phyloP scores from a whole-genome alignment of 345 rosid species.

The Pugionium cornutum region DNA sequence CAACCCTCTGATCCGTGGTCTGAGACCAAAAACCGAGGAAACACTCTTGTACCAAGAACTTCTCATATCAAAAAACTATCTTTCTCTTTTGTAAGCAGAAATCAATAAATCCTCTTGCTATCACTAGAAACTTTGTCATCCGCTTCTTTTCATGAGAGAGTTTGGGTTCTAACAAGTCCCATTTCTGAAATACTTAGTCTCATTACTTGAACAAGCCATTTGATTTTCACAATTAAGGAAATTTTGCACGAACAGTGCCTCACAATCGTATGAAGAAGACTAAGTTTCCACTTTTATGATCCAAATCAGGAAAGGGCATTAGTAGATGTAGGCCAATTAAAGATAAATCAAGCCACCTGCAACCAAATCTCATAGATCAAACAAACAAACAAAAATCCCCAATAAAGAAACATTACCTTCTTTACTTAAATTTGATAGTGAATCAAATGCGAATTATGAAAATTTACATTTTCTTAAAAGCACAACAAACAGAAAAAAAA shows the following conservation, averaged over 20 bases:
- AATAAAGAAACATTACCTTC: constrained; percentile 23
- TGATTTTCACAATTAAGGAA: constrained; percentile 7
- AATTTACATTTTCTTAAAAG: constrained; percentile 17
- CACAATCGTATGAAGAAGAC: constrained; percentile 9
- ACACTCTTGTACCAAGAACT: constrained; percentile 68
- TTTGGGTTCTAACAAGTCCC: constrained; percentile 39
- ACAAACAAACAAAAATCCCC: constrained; percentile 27
- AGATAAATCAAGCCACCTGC: constrained; percentile 42
- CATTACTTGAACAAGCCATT: constrained; percentile 27
- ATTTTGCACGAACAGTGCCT: constrained; percentile 14
- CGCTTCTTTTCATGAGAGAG: constrained; percentile 44
- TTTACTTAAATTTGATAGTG: constrained; percentile 20
- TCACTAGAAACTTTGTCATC: constrained; percentile 42
- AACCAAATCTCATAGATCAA: constrained; percentile 41
- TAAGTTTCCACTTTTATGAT: constrained; percentile 28
- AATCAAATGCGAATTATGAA: constrained; percentile 8
- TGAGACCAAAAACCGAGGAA: constrained; percentile 62
- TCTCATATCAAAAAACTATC: constrained; percentile 72
- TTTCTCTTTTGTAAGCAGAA: constrained; percentile 15
- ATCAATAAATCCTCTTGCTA: constrained; percentile 33
- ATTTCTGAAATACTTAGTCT: constrained; percentile 34
- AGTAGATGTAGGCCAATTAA: constrained; percentile 32
- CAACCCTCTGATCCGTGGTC: constrained; percentile 65
- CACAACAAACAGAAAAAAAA: neutral
- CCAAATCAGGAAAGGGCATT: constrained; percentile 33